Evolutionary conservation across 164 flowering plant genomes (phyloP).

Genomic region (Malania oleifera): DNA sequence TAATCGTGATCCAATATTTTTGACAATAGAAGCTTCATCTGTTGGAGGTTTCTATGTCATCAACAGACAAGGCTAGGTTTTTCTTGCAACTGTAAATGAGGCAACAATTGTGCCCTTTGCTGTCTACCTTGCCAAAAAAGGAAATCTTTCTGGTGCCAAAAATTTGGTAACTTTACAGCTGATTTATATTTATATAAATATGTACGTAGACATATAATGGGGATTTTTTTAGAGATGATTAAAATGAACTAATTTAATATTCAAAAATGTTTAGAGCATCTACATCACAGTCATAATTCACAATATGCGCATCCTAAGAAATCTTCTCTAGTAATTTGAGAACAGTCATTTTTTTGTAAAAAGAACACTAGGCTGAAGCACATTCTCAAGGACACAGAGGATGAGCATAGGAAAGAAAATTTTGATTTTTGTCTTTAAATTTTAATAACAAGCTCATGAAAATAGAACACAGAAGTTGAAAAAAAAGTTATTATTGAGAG

Average conservation of each 20-base stretch:
- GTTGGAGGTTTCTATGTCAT: conserved; percentile 95
- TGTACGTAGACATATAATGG: too few species aligned
- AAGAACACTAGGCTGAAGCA: conserved; percentile 97
- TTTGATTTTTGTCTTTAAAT: conserved; percentile 89
- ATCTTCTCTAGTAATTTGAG: conserved; percentile 81
- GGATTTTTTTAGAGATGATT: too few species aligned
- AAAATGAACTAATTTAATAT: too few species aligned
- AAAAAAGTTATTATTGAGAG: conserved; percentile 92
- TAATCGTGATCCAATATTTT: conserved; percentile 97
- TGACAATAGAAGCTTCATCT: conserved; percentile 94
- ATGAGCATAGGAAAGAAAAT: conserved; percentile 95
- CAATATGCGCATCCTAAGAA: conserved; percentile 78
- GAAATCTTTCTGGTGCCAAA: conserved; percentile 98
- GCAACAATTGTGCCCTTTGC: conserved; percentile 92
- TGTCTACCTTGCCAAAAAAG: conserved; percentile 94
- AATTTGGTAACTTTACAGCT: conserved; percentile 57
- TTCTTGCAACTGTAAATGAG: conserved; percentile 94
- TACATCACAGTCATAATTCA: conserved; percentile 97
- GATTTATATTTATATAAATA: neutral
- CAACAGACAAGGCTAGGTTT: conserved; percentile 92
- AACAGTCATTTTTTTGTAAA: conserved; percentile 93
- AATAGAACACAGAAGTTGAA: conserved; percentile 91
- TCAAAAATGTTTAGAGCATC: conserved; percentile 95
- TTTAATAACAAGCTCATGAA: conserved; percentile 67
- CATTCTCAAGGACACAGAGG: conserved; percentile 95